Evolutionary conservation across 495 filamentous ascomycete species (phyloP).

Genomic region (Penicillium maclennaniae): DNA sequence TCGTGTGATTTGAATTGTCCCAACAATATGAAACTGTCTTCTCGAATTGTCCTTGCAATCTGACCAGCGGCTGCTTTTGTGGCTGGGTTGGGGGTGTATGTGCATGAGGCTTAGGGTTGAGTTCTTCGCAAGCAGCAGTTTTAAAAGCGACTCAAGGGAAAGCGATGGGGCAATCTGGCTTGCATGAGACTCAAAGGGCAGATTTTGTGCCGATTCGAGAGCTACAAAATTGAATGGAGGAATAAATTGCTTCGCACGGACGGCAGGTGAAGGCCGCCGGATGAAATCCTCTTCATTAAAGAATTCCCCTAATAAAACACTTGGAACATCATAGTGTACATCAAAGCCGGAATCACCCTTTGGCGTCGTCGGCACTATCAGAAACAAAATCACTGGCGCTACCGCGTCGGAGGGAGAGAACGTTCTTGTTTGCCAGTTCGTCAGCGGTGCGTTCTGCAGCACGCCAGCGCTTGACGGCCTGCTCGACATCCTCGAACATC

Average conservation of each 20-base stretch:
- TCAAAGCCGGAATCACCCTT: constrained; percentile 23
- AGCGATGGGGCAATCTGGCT: not conserved
- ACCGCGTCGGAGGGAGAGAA: constrained; percentile 39
- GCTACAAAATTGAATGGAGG: not conserved
- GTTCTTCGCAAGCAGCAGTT: not conserved
- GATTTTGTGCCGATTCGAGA: not conserved
- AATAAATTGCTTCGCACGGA: not conserved
- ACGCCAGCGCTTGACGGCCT: constrained; percentile 54
- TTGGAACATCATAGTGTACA: constrained; percentile 22
- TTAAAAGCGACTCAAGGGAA: not conserved
- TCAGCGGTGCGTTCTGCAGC: constrained; percentile 52
- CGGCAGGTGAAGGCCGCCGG: not conserved
- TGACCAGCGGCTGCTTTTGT: constrained; percentile 56
- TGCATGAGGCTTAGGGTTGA: constrained; percentile 4
- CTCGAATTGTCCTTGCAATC: no score
- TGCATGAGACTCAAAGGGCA: not conserved
- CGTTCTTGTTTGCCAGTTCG: constrained; percentile 40
- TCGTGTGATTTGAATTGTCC: no score
- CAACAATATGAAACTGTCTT: no score
- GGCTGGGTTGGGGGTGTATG: constrained; percentile 48
- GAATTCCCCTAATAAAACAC: constrained; percentile 17
- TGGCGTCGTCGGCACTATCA: constrained; percentile 42
- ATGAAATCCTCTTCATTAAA: constrained; percentile 12
- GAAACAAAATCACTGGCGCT: constrained; percentile 43
- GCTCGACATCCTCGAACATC: constrained; percentile 79